Evolutionary conservation across 306 rosid species (phyloP).

Genomic region (Astragalus membranaceus): DNA sequence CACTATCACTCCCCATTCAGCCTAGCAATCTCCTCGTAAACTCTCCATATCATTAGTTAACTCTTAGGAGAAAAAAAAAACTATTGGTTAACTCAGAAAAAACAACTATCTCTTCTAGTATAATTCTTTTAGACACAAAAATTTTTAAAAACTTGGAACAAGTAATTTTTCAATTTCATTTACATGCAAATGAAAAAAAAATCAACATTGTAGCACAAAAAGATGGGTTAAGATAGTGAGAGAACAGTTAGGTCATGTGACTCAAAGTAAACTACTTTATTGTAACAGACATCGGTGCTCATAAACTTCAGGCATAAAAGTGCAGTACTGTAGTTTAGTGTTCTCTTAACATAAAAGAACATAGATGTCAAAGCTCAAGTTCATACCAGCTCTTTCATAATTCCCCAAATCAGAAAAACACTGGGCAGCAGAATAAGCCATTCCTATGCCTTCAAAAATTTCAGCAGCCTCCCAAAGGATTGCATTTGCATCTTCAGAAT

Average conservation of each 20-base stretch:
- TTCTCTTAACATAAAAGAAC: not conserved
- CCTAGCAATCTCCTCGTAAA: no score
- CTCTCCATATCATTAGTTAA: no score
- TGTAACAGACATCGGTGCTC: not conserved
- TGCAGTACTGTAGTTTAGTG: not conserved
- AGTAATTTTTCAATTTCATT: not conserved
- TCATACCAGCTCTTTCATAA: constrained; percentile 60
- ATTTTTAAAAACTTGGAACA: no score
- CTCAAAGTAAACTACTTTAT: not conserved
- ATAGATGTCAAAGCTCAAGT: not conserved
- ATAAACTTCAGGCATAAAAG: not conserved
- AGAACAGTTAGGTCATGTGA: not conserved
- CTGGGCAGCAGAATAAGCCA: constrained; percentile 53
- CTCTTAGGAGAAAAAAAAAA: no score
- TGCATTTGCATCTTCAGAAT: constrained; percentile 45
- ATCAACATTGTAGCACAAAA: not conserved
- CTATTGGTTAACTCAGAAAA: no score
- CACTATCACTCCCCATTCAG: no score
- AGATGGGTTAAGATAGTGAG: not conserved
- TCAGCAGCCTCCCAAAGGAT: constrained; percentile 69
- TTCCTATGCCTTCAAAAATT: constrained; percentile 58
- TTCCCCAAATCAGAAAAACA: constrained; percentile 68
- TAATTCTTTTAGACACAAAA: no score
- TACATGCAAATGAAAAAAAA: not conserved
- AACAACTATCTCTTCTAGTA: no score